Conservation (phyloP, 768 basidiomycete species). For the Tulasnella sp. region DNA sequence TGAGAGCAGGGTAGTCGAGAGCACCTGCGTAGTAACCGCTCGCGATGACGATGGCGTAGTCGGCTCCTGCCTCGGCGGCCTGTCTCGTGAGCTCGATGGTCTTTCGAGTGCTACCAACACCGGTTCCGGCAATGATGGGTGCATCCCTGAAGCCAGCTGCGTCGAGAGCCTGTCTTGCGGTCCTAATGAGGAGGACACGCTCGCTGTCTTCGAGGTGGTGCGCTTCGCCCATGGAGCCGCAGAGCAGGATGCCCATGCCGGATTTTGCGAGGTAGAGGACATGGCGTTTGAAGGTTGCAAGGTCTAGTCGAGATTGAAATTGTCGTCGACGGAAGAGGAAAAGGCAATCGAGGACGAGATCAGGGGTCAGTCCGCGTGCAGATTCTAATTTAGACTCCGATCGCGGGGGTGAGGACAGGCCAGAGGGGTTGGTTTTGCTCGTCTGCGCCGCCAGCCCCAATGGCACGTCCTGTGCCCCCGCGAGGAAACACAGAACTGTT, state of each 20-base stretch:
- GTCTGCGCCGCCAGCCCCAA: background rate
- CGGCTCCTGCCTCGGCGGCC: conserved; percentile 81
- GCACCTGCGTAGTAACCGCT: conserved; percentile 85
- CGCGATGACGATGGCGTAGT: conserved; percentile 78
- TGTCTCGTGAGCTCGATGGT: conserved; percentile 69
- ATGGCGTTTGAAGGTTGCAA: conserved; percentile 64
- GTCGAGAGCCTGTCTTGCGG: conserved; percentile 69
- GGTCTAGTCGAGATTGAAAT: conserved; percentile 43
- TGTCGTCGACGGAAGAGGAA: background rate
- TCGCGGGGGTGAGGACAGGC: background rate
- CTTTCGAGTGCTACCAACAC: conserved; percentile 76
- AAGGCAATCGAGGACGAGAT: background rate
- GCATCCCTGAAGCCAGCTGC: conserved; percentile 51
- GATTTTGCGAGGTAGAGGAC: conserved; percentile 58
- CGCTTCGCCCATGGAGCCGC: conserved; percentile 85
- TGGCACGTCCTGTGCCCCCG: background rate
- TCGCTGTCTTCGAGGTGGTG: conserved; percentile 67
- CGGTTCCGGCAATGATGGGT: conserved; percentile 79
- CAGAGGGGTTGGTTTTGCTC: conserved; percentile 3
- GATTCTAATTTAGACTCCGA: conserved; percentile 4
- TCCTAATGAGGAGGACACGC: conserved; percentile 57
- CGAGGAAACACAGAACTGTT: background rate
- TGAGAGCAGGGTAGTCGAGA: conserved; percentile 65
- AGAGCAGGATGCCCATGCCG: conserved; percentile 66
- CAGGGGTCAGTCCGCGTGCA: conserved; percentile 6